Evolutionary conservation across 257 asterid species (phyloP).

Genomic region (Haberlea rhodopensis): DNA sequence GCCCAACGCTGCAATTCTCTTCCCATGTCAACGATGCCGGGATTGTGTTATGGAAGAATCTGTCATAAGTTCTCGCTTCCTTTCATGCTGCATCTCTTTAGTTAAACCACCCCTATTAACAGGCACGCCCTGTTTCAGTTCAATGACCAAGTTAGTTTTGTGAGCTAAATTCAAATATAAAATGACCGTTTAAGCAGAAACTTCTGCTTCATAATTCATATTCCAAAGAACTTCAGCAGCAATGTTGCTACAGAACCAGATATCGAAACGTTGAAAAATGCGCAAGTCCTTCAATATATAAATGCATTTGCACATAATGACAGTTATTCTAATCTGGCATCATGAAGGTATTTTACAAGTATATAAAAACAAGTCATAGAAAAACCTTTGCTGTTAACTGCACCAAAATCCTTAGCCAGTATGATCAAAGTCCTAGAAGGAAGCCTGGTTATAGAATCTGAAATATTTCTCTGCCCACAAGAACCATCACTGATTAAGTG

Average conservation of each 20-base stretch:
- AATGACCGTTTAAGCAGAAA: constrained; percentile 15
- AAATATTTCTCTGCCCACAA: constrained; percentile 45
- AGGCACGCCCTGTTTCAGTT: constrained; percentile 71
- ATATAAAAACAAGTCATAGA: background rate
- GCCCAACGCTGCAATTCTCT: constrained; percentile 91
- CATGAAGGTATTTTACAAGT: background rate
- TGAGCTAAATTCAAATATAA: constrained; percentile 1
- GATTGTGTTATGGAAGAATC: constrained; percentile 90
- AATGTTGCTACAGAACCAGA: constrained; percentile 14
- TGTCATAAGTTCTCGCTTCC: constrained; percentile 75
- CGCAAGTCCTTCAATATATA: background rate
- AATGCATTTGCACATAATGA: background rate
- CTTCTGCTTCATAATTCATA: background rate
- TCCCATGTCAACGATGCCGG: constrained; percentile 53
- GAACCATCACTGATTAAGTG: constrained; percentile 64
- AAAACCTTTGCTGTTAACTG: constrained; percentile 90
- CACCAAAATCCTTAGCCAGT: constrained; percentile 74
- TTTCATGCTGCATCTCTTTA: constrained; percentile 60
- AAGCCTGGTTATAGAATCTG: constrained; percentile 52
- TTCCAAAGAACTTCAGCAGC: background rate
- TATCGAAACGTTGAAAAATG: constrained; percentile 17
- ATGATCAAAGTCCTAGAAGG: constrained; percentile 65
- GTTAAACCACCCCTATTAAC: constrained; percentile 56
- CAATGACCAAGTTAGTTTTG: constrained; percentile 12
- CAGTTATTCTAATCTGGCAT: background rate